Conservation (phyloP, 768 basidiomycete species). For the Tubosaeta sp. region DNA sequence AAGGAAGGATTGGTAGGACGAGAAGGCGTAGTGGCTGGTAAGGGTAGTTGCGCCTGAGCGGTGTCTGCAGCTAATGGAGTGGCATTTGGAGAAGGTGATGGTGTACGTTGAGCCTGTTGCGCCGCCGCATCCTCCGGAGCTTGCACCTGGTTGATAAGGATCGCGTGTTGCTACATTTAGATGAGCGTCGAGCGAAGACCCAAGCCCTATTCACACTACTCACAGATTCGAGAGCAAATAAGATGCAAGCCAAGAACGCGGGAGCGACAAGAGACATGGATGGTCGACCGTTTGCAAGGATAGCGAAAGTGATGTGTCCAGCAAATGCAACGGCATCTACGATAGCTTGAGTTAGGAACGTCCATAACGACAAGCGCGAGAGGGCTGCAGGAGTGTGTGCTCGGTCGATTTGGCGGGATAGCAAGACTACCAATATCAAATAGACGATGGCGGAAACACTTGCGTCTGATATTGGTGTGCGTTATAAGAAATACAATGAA, state of each 20-base stretch:
- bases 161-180: conserved; percentile 68
- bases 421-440: conserved; percentile 58
- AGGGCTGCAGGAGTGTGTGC: conserved; percentile 78
- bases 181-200: not conserved
- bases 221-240: conserved; percentile 83
- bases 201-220: conserved; percentile 22
- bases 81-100: conserved; percentile 5
- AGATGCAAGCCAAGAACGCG: conserved; percentile 74
- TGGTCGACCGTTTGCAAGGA: conserved; percentile 76
- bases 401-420: conserved; percentile 68
- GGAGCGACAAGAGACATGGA: conserved; percentile 80
- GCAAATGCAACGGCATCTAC: conserved; percentile 84
- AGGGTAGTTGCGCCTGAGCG: conserved; percentile 16
- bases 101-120: conserved; percentile 21
- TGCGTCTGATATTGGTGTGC: conserved; percentile 50
- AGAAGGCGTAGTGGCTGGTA: conserved; percentile 17
- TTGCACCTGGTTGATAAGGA: conserved; percentile 79
- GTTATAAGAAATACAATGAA: conserved; percentile 3
- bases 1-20: conserved; percentile 25
- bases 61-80: conserved; percentile 2
- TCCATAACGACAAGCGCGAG: conserved; percentile 77
- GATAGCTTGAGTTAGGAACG: conserved; percentile 73
- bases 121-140: conserved; percentile 57
- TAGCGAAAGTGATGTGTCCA: conserved; percentile 84
- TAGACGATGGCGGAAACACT: conserved; percentile 65